Evolutionary conservation across 768 basidiomycete genomes (phyloP).

Genomic region (Neoboletus brunneissimus): DNA sequence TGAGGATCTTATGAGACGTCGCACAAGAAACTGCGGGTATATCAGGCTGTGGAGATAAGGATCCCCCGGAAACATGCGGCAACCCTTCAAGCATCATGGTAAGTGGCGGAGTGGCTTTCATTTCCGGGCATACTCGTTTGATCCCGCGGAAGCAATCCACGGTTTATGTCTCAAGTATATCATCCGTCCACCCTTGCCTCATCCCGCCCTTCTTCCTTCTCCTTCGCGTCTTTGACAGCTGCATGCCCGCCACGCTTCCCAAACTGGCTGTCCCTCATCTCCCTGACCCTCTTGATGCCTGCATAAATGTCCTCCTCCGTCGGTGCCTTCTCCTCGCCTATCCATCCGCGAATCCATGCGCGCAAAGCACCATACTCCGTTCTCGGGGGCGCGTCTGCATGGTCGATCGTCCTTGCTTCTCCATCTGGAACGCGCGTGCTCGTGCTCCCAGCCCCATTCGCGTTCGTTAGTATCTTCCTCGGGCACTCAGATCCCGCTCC

Average conservation of each 20-base stretch:
- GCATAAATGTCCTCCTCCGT: constrained; percentile 36
- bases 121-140: background rate
- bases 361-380: constrained; percentile 28
- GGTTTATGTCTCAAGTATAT: background rate
- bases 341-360: constrained; percentile 58
- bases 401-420: background rate
- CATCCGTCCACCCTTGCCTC: background rate
- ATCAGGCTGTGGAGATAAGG: background rate
- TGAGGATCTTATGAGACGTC: background rate
- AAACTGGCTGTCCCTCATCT: constrained; percentile 27
- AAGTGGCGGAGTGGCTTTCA: background rate
- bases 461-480: too few species aligned
- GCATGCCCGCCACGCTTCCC: constrained; percentile 14
- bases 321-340: constrained; percentile 47
- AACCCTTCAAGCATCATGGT: background rate
- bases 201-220: background rate
- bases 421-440: background rate
- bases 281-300: constrained; percentile 25
- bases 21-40: background rate
- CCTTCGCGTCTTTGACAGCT: background rate
- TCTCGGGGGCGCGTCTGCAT: background rate
- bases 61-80: background rate
- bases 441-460: too few species aligned
- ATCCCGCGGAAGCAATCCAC: constrained; percentile 4
- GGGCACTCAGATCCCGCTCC: background rate